Base-by-base conservation (phyloP, 495 filamentous ascomycete species). In the Podospora conica region DNA sequence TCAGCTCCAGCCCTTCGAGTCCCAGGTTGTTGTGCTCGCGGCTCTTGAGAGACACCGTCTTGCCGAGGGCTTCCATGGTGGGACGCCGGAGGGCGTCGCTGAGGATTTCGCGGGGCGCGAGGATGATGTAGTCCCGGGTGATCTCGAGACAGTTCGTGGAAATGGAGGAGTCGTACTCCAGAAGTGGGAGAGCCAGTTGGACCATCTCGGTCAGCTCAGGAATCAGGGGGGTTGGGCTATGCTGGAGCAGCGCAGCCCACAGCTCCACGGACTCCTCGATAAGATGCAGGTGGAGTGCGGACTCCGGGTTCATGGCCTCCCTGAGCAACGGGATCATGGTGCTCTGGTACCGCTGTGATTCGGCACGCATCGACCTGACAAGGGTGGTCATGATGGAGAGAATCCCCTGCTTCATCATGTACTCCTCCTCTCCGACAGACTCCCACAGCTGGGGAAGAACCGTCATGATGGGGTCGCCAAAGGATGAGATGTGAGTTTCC, bases 241-340 rank as follows among this genome's bases (percentile, higher is more conserved):
- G 88, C 58, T 80, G 77, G 24, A 97, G 74, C n/a, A 96, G 84
- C 1, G 88, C 82, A 20, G 84, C 81, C 92, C 92, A 97, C 23
- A 98, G 84, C 29, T 97, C 92, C 12, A 98, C 80, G 0, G 92
- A 91, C 70, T 98, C 95, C 65, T 98, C 95, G 11, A 96, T 83
- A 9, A 98, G 87, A 71, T 96, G 95, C 8, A 96, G 74, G 67
- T 90, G 86, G 28, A 88, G 86, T 29, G 93, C 86, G 6, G 91
- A 93, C n/a, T 84, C 86, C 4, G 89, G 87, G 65, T 93, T 86
- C 58, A 93, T 85, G 6, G 92, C 92, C 64, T 86, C 88, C 55
- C 83, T 77, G 48, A 98, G 90, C 27, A 97, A 81, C 0, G 92
- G 92, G 31, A 96, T 77, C 59, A 96, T 88, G 66, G 90, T 78